These are phyloP conservation scores for Umbelopsis ramanniana DNA, from an alignment of 192 early-diverging fungal genomes.

Conservation along the genomic window DNA sequence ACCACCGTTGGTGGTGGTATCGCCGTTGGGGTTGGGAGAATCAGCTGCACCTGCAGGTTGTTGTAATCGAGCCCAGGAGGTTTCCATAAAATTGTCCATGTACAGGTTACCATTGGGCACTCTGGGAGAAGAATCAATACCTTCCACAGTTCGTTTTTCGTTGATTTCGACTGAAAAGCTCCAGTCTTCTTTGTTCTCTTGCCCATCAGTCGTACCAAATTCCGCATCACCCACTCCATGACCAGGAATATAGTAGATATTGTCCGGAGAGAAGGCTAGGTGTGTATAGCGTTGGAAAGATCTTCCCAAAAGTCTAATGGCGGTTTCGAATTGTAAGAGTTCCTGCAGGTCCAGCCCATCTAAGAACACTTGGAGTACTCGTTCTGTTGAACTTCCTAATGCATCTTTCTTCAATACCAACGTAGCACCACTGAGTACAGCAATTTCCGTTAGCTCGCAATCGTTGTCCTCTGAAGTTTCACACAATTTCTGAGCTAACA, in stretches of 20 bases:
- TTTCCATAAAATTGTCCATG: constrained; percentile 8
- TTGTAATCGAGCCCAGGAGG: background rate
- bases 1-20: background rate
- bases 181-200: background rate
- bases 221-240: background rate
- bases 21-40: background rate
- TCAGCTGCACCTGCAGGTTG: background rate
- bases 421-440: background rate
- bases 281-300: constrained; percentile 21
- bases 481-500: background rate
- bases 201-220: background rate
- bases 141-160: background rate
- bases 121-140: background rate
- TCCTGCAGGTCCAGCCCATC: background rate
- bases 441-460: constrained; percentile 27
- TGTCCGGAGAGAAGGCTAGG: constrained; percentile 29
- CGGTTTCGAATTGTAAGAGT: constrained; percentile 20
- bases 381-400: constrained; percentile 29
- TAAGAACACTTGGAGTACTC: constrained; percentile 16
- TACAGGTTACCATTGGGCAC: background rate
- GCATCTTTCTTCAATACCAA: constrained; percentile 17
- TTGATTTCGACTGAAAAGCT: background rate
- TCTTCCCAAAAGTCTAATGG: constrained; percentile 22
- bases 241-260: constrained; percentile 27
- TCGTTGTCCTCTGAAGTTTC: background rate